Evolutionary conservation across 2,329 filamentous ascomycete species (phyloP).

Genomic region (Cercospora sesami): DNA sequence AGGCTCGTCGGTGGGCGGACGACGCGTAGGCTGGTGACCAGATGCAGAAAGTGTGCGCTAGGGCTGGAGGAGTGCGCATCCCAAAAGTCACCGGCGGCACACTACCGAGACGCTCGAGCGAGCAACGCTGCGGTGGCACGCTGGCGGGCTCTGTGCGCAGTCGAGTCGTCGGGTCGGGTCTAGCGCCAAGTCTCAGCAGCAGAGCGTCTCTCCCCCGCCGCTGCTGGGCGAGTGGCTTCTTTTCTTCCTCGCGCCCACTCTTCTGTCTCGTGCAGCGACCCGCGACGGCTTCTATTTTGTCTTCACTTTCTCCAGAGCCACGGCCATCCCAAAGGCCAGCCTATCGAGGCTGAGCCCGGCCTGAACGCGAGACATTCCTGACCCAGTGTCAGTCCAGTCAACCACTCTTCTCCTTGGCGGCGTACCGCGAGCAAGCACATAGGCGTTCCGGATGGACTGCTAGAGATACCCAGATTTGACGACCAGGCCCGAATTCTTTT

Average conservation of each 20-base stretch:
- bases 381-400: slow-evolving; percentile 5
- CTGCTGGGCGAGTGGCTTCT: background rate
- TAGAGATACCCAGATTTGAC: slow-evolving; percentile 13
- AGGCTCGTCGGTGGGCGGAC: background rate
- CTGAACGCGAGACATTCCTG: slow-evolving; percentile 17
- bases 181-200: background rate
- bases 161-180: background rate
- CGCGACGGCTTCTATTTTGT: slow-evolving; percentile 14
- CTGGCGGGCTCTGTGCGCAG: background rate
- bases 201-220: background rate
- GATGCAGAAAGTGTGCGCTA: background rate
- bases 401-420: slow-evolving; percentile 5
- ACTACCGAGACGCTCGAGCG: background rate
- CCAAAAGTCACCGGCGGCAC: background rate
- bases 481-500: slow-evolving; percentile 16
- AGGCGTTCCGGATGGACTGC: slow-evolving; percentile 16
- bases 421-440: slow-evolving; percentile 5
- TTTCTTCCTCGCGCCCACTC: slow-evolving; percentile 1
- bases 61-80: background rate
- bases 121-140: slow-evolving; percentile 1
- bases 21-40: background rate
- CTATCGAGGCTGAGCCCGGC: slow-evolving; percentile 16
- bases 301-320: slow-evolving; percentile 2
- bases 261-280: slow-evolving; percentile 4
- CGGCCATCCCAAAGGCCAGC: slow-evolving; percentile 16